Evolutionary conservation across 78 protist genomes (phyloP).

Genomic region (Trichosphaerium sp.): DNA sequence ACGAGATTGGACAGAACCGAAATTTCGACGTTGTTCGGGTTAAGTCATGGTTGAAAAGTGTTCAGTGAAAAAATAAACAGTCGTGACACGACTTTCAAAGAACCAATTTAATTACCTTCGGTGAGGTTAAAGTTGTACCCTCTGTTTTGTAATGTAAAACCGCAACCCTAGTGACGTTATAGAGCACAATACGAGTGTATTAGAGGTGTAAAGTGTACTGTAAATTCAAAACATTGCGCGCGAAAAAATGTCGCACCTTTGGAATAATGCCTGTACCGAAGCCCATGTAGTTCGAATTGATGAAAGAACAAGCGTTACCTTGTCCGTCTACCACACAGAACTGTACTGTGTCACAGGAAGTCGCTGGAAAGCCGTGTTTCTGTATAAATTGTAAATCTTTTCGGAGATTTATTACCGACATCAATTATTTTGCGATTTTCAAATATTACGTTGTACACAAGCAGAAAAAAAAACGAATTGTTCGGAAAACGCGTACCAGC

Average conservation of each 20-base stretch:
- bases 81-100: too few species aligned
- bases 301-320: constrained; percentile 67
- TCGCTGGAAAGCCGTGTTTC: constrained; percentile 25
- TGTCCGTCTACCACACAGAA: constrained; percentile 45
- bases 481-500: neutral
- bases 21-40: too few species aligned
- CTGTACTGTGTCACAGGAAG: constrained; percentile 42
- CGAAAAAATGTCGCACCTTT: too few species aligned
- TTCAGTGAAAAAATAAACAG: too few species aligned
- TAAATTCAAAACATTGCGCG: too few species aligned
- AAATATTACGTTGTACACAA: too few species aligned
- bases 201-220: too few species aligned
- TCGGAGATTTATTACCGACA: neutral
- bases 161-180: constrained; percentile 32
- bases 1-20: too few species aligned
- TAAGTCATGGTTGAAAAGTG: too few species aligned
- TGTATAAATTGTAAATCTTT: neutral
- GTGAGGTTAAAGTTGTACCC: constrained; percentile 41
- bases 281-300: constrained; percentile 11
- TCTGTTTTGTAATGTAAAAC: constrained; percentile 78
- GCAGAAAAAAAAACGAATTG: too few species aligned
- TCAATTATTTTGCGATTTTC: neutral
- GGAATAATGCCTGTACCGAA: neutral
- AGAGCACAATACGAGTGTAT: neutral
- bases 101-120: neutral